These are phyloP conservation scores for Gossypium davidsonii DNA, from an alignment of 441 rosid species.

Conservation along the genomic window DNA sequence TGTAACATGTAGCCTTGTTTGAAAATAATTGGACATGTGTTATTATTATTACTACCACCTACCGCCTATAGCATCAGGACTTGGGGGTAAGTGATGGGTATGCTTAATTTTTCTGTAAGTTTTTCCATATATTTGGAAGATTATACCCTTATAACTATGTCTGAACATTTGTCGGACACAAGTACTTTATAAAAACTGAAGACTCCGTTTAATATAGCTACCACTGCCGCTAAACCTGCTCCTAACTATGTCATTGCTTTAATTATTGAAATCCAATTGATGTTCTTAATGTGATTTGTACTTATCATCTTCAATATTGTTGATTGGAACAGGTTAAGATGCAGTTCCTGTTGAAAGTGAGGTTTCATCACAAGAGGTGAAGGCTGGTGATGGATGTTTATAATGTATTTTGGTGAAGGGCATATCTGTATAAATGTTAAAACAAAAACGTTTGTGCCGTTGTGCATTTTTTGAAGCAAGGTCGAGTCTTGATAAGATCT, in stretches of 20 bases:
- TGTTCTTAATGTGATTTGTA: constrained; percentile 2
- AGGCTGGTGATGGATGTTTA: constrained; percentile 7
- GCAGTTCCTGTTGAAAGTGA: constrained; percentile 92
- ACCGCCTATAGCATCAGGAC: background rate
- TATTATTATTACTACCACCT: background rate
- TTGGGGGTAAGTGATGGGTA: background rate
- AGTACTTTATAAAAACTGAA: background rate
- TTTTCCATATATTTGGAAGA: background rate
- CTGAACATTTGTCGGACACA: background rate
- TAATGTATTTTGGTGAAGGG: background rate
- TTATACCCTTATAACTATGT: background rate
- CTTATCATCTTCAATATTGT: background rate
- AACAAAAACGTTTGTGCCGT: background rate
- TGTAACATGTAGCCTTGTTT: background rate
- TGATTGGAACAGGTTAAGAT: constrained; percentile 64
- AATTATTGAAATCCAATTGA: background rate
- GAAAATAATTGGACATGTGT: background rate
- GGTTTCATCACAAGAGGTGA: constrained; percentile 85
- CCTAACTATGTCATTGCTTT: background rate
- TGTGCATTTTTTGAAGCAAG: constrained; percentile 1
- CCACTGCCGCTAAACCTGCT: background rate
- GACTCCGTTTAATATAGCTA: background rate
- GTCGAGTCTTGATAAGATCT: constrained; percentile 27
- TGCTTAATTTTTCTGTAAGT: background rate
- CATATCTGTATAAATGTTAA: background rate